A percentile compares a stretch with the other conserved stretches of the same genome.
phyloP scores from a whole-genome alignment of 2,329 filamentous ascomycete genomes.

The Diaporthe nobilis region DNA sequence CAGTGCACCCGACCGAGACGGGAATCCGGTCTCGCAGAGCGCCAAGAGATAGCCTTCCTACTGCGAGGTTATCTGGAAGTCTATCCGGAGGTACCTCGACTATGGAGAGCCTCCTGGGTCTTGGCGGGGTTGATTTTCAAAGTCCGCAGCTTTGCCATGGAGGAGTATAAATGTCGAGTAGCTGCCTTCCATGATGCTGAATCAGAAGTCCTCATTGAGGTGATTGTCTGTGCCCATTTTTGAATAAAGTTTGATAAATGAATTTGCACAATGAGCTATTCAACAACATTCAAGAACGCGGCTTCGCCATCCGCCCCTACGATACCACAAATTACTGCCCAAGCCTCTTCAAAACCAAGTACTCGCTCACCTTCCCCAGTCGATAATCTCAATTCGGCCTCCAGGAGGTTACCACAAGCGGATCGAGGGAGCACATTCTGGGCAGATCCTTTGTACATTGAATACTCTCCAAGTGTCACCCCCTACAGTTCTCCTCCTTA shows the following conservation, averaged over 20 bases:
- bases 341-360: background rate
- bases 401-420: background rate
- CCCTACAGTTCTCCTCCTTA: background rate
- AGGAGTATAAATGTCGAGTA: background rate
- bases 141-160: background rate
- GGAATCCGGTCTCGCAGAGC: conserved; percentile 7
- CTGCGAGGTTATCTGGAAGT: background rate
- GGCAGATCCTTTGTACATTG: background rate
- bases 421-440: background rate
- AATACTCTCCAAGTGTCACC: background rate
- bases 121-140: background rate
- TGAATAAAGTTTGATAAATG: background rate
- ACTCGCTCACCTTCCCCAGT: background rate
- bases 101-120: background rate
- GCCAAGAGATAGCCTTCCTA: background rate
- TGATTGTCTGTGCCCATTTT: background rate
- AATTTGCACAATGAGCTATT: background rate
- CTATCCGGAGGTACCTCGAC: background rate
- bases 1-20: background rate
- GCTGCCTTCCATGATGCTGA: background rate
- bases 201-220: background rate
- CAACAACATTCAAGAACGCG: background rate
- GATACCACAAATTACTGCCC: background rate
- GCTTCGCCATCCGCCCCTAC: too few species aligned
- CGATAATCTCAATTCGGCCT: background rate